phyloP scores from a whole-genome alignment of 2,329 filamentous ascomycete genomes.

The Cercospora citrullina region DNA sequence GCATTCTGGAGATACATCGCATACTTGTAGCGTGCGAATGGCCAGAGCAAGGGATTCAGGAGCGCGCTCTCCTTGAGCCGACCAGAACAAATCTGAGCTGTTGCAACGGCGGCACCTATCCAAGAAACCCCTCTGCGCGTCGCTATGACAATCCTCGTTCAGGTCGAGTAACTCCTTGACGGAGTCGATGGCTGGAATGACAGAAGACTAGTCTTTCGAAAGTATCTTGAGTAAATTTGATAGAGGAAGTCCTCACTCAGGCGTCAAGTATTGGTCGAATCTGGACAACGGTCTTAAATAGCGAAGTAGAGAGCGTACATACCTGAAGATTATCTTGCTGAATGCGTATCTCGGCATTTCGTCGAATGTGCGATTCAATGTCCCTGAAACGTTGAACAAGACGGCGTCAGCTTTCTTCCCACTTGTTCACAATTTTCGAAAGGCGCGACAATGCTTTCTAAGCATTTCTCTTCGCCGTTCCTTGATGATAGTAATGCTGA shows the following conservation, averaged over 20 bases:
- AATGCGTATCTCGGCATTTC: background rate
- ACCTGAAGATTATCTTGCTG: background rate
- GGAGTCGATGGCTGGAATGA: background rate
- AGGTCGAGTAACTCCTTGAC: background rate
- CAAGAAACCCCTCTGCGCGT: background rate
- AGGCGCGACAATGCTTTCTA: background rate
- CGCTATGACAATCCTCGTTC: background rate
- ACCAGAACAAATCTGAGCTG: background rate
- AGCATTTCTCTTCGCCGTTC: background rate
- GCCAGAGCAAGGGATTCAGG: background rate
- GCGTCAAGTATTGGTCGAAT: background rate
- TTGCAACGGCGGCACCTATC: background rate
- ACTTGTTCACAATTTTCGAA: background rate
- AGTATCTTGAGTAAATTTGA: background rate
- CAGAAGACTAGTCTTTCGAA: background rate
- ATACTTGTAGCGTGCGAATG: background rate
- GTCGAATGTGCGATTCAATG: background rate
- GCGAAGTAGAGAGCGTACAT: background rate
- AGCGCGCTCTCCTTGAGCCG: background rate
- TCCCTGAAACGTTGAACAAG: background rate
- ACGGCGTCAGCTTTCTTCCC: background rate
- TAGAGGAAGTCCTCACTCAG: background rate
- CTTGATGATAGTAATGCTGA: background rate
- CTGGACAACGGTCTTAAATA: background rate
- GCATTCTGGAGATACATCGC: background rate